Evolutionary conservation across 257 asterid species (phyloP).

Genomic region (Cruciata laevipes): DNA sequence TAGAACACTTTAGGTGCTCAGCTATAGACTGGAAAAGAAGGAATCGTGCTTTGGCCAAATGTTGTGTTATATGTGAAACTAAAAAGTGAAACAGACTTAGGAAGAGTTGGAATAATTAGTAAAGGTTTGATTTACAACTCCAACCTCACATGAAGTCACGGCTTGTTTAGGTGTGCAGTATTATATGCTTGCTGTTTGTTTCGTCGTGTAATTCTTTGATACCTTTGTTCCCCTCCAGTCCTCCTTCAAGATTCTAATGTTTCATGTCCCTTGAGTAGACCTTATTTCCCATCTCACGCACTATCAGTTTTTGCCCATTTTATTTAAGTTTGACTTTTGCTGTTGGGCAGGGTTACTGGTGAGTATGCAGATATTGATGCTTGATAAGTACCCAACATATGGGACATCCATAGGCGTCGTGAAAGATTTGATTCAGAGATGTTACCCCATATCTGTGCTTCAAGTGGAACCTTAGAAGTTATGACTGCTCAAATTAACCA

Average conservation of each 20-base stretch:
- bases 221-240: not conserved
- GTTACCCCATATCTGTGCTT: not conserved
- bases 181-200: not conserved
- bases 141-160: not conserved
- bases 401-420: not conserved
- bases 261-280: not conserved
- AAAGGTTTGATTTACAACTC: not conserved
- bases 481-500: not conserved
- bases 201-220: not conserved
- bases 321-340: not conserved
- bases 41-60: not conserved
- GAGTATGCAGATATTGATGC: constrained; percentile 54
- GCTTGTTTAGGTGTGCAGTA: not conserved
- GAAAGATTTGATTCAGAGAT: not conserved
- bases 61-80: too few species aligned
- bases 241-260: too few species aligned
- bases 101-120: not conserved
- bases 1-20: not conserved
- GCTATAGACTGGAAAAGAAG: too few species aligned
- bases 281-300: not conserved
- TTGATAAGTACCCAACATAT: not conserved
- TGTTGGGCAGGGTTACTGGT: constrained; percentile 57
- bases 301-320: not conserved
- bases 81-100: not conserved
- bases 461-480: not conserved